Evolutionary conservation across 257 asterid species (phyloP).

Genomic region (Nicotiana benthamiana): DNA sequence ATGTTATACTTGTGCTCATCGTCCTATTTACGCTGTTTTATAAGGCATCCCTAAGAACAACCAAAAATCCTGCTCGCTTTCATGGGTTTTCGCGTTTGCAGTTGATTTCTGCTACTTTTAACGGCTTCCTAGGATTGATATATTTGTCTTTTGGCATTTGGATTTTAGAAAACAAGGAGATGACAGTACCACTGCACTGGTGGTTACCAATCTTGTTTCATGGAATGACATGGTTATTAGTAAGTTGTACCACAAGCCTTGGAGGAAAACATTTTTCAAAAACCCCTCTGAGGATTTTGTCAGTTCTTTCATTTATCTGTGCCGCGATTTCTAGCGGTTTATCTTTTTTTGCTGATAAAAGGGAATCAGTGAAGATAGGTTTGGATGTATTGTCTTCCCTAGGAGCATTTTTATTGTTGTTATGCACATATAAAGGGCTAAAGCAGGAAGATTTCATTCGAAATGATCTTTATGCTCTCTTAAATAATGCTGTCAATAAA

Average conservation of each 20-base stretch:
- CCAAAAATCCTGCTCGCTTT: conserved; percentile 1
- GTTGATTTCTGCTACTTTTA: conserved; percentile 45
- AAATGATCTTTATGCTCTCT: conserved; percentile 28
- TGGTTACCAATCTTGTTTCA: conserved; percentile 53
- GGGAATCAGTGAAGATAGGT: conserved; percentile 26
- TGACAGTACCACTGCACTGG: conserved; percentile 51
- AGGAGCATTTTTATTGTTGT: conserved; percentile 57
- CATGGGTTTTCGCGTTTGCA: conserved; percentile 36
- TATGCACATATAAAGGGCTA: conserved; percentile 42
- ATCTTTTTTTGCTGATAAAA: conserved; percentile 34
- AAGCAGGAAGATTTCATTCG: conserved; percentile 21
- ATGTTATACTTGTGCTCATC: conserved; percentile 43
- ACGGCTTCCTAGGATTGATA: conserved; percentile 48
- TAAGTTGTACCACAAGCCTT: conserved; percentile 52
- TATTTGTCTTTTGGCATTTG: conserved; percentile 47
- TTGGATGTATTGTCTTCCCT: conserved; percentile 44
- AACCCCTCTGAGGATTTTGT: conserved; percentile 41
- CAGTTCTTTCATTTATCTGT: conserved; percentile 47
- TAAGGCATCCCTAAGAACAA: conserved; percentile 31
- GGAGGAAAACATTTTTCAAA: conserved; percentile 43
- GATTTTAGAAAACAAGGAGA: conserved; percentile 42
- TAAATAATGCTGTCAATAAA: conserved; percentile 29
- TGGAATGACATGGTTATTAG: conserved; percentile 51
- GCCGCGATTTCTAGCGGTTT: conserved; percentile 43
- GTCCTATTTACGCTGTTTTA: conserved; percentile 36